phyloP scores from a whole-genome alignment of 2,329 filamentous ascomycete species.

The Beauveria sp. region DNA sequence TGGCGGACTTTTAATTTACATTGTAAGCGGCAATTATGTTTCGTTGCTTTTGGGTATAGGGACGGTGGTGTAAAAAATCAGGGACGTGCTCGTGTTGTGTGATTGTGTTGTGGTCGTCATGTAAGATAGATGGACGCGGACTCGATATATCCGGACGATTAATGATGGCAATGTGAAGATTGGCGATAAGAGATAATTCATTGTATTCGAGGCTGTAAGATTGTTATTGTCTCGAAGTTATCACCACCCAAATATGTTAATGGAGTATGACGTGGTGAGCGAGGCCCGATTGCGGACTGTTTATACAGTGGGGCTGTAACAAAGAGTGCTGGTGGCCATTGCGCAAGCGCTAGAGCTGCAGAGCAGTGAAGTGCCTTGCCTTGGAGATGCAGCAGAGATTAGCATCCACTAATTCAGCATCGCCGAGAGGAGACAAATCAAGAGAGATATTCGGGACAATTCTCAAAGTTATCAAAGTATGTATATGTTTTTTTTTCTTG shows the following conservation, averaged over 20 bases:
- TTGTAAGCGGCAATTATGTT: not conserved
- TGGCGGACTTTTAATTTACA: conserved; percentile 31
- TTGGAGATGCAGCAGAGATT: not conserved
- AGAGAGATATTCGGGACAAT: not conserved
- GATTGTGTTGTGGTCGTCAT: not conserved
- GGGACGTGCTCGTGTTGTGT: not conserved
- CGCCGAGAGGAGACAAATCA: not conserved
- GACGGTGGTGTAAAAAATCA: conserved; percentile 4
- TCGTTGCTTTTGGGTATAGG: not conserved
- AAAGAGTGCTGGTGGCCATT: not conserved
- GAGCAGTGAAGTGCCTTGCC: not conserved
- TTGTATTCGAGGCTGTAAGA: not conserved
- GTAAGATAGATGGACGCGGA: not conserved
- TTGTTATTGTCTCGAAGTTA: no score
- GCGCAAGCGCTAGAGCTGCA: conserved; percentile 3
- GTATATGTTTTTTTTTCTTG: no score
- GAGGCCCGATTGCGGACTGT: no score
- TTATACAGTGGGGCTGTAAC: no score
- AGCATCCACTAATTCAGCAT: no score
- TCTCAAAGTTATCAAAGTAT: no score
- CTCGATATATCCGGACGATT: not conserved
- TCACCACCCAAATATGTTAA: no score
- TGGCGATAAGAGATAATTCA: not conserved
- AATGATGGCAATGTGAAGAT: no score
- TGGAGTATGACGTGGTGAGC: no score